phyloP scores from a whole-genome alignment of 345 rosid species.

The Syzygium aromaticum region DNA sequence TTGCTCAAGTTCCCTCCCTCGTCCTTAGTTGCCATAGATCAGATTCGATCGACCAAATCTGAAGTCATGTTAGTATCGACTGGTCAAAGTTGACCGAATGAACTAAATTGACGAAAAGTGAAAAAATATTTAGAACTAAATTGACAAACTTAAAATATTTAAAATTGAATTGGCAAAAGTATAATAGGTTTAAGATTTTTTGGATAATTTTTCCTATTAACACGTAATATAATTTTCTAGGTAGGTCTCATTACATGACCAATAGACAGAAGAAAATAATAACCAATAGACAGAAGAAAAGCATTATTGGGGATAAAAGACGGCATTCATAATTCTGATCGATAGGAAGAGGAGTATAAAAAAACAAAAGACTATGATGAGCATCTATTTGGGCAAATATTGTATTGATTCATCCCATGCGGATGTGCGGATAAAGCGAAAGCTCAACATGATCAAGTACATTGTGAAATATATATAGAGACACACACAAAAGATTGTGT shows the following conservation, averaged over 20 bases:
- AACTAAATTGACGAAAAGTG: too few species aligned
- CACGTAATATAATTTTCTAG: too few species aligned
- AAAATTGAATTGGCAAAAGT: too few species aligned
- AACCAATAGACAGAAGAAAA: not conserved
- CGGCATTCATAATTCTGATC: not conserved
- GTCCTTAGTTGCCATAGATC: too few species aligned
- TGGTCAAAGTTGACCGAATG: too few species aligned
- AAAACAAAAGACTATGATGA: not conserved
- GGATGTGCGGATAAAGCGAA: not conserved
- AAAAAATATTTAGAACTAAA: too few species aligned
- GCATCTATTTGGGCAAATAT: not conserved
- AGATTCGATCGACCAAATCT: too few species aligned
- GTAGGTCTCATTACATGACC: not conserved
- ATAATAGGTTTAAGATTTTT: too few species aligned
- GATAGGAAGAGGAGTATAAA: not conserved
- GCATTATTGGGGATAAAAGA: not conserved
- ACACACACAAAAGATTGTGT: not conserved
- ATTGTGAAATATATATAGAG: not conserved
- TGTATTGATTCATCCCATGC: not conserved
- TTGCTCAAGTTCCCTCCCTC: too few species aligned
- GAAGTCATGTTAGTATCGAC: too few species aligned
- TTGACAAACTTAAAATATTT: too few species aligned
- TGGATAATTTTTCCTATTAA: too few species aligned
- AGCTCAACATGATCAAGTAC: not conserved
- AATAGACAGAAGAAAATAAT: not conserved